A percentile compares a stretch with the other conserved stretches of the same genome.
These are phyloP conservation scores for Cyberlindnera japonica DNA, from an alignment of 805 yeast species.

Conservation along the genomic window DNA sequence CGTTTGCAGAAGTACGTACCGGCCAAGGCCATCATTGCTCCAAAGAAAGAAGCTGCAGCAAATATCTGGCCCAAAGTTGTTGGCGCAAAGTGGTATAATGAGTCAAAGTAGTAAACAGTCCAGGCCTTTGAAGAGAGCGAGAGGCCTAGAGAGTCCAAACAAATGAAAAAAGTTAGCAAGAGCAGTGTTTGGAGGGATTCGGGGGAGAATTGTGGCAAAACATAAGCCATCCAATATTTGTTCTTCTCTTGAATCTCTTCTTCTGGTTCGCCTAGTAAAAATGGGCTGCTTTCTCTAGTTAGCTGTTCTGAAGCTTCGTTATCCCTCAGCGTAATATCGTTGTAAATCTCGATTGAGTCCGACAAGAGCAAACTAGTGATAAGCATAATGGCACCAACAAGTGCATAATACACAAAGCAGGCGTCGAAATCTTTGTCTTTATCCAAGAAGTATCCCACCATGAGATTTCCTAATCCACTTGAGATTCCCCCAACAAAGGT, in stretches of 20 bases:
- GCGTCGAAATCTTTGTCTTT: constrained; percentile 9
- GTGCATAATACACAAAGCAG: constrained; percentile 15
- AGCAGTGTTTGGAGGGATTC: constrained; percentile 28
- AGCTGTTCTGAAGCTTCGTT: neutral
- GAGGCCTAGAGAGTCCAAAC: constrained; percentile 42
- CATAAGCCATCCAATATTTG: constrained; percentile 2
- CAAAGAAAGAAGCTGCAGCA: constrained; percentile 35
- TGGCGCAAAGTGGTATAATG: constrained; percentile 34
- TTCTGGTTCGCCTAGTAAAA: neutral
- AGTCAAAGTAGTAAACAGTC: constrained; percentile 42
- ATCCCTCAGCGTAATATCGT: constrained; percentile 9
- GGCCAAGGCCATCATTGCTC: constrained; percentile 38
- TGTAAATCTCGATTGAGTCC: constrained; percentile 15
- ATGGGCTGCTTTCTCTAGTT: neutral
- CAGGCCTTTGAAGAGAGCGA: constrained; percentile 43
- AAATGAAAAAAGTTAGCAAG: constrained; percentile 36
- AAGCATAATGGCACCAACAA: constrained; percentile 6
- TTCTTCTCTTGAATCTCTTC: constrained; percentile 1
- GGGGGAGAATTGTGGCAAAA: constrained; percentile 19
- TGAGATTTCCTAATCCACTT: constrained; percentile 43
- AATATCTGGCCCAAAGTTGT: constrained; percentile 38
- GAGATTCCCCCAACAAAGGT: constrained; percentile 46
- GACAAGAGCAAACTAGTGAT: constrained; percentile 6
- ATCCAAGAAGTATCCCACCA: constrained; percentile 34
- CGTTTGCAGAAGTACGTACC: constrained; percentile 42